A percentile compares a stretch with the other conserved stretches of the same genome.
Evolutionary conservation across 306 rosid genomes (phyloP).

Genomic region (Vicia faba): DNA sequence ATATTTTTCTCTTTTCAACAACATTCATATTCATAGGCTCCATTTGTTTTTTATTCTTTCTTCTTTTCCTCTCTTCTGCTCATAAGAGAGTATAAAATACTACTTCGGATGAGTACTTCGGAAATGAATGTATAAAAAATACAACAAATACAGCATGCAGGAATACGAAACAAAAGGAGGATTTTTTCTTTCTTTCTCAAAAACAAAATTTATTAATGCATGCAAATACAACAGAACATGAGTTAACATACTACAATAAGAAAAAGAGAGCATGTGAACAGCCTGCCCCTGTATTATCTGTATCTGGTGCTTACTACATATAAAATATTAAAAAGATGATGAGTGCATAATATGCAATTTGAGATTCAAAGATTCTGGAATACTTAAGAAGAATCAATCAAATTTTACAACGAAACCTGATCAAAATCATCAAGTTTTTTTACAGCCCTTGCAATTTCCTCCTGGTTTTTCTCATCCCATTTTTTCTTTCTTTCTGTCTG

Average conservation of each 20-base stretch:
- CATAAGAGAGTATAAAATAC: not conserved
- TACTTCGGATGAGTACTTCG: constrained; percentile 16
- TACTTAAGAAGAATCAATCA: constrained; percentile 21
- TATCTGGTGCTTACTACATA: constrained; percentile 12
- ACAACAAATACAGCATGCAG: not conserved
- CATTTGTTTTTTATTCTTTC: constrained; percentile 4
- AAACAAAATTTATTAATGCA: constrained; percentile 12
- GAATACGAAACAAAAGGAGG: constrained; percentile 9
- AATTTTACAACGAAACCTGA: constrained; percentile 61
- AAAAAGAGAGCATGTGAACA: constrained; percentile 30
- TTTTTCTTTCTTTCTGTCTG: constrained; percentile 87
- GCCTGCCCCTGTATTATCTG: constrained; percentile 22
- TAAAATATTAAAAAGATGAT: constrained; percentile 2
- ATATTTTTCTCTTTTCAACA: not conserved
- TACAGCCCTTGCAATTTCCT: constrained; percentile 80
- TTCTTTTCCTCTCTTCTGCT: constrained; percentile 4
- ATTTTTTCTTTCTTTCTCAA: constrained; percentile 17
- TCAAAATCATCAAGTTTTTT: constrained; percentile 85
- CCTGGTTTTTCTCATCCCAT: constrained; percentile 92
- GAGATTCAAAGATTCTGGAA: constrained; percentile 17
- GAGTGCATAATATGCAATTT: constrained; percentile 12
- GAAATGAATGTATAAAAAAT: not conserved
- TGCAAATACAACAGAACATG: not conserved
- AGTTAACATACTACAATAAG: not conserved
- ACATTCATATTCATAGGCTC: constrained; percentile 22